Evolutionary conservation across 768 basidiomycete genomes (phyloP), one percentile per base, ranked within the genome.

Genomic region (Pholiota molesta): DNA sequence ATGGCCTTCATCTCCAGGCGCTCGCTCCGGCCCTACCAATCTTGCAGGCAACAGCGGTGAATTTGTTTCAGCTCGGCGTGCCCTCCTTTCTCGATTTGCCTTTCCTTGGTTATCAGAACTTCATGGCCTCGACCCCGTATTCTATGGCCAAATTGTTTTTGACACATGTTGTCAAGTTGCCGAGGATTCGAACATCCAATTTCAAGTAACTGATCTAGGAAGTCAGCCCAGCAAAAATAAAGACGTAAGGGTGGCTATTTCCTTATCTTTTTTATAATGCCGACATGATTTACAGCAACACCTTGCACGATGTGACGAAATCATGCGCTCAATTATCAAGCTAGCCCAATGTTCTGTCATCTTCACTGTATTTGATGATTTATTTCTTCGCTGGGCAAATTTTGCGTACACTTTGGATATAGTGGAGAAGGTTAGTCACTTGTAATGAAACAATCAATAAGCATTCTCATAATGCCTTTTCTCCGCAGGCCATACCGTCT

Each of bases 81-180:
- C 77, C 2, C 73, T 94, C 21, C 72, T 86, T 55, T 67, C 72
- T 19, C 80, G 77, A 64, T 92, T 90, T 69, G 88, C 81, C 14
- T 70, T 78, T 17, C 83, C 82, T 21, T 95, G 93, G 93, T 75
- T 94, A 47, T 75, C 81, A 29, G 86, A 88, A 39, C 73, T 94
- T 26, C 89, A 92, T 71, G 79, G 87, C 53, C 83, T 84, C 57
- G 86, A 90, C 67, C 65, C 82, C 19, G 72, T 71, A 1, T 69
- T 78, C 8, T 94, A 91, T 69, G 78, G 80, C 10, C 68, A 72
- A 28, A 74, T 82, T 42, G 39, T 91, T 2, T 91, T 83, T 61
- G 81, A 86, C 7, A 72, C 84, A 28, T 84, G 84, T 59, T 66
- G 74, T 7, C 85, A 87, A 63, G 66, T 80, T 28, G 79, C 83